phyloP scores from a whole-genome alignment of 192 early-diverging fungal species.

The Dissophora ornata region DNA sequence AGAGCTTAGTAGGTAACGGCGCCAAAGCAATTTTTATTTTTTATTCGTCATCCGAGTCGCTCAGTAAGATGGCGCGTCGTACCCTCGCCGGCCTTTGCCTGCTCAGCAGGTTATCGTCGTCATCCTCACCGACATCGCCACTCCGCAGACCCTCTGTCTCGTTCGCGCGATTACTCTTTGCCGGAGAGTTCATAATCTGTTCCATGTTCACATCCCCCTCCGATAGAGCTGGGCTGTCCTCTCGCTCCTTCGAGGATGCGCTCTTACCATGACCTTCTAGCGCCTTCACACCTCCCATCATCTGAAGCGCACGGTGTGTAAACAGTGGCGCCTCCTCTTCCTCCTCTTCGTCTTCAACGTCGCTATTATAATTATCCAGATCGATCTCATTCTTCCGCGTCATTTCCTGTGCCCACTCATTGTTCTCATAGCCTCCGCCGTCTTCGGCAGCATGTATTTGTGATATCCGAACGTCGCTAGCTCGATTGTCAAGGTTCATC shows the following conservation, averaged over 20 bases:
- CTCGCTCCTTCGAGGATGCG: not conserved
- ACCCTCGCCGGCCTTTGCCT: slow-evolving; percentile 11
- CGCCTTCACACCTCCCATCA: slow-evolving; percentile 28
- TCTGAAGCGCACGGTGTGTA: slow-evolving; percentile 38
- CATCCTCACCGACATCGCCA: slow-evolving; percentile 11
- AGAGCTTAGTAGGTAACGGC: no score
- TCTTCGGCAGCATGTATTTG: not conserved
- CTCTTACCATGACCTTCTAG: not conserved
- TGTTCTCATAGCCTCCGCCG: not conserved
- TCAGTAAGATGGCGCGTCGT: slow-evolving; percentile 21
- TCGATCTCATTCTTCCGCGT: slow-evolving; percentile 18
- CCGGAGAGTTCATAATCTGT: not conserved
- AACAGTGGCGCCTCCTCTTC: slow-evolving; percentile 46
- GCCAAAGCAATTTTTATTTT: not conserved
- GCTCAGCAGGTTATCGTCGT: slow-evolving; percentile 6
- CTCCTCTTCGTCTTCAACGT: slow-evolving; percentile 43
- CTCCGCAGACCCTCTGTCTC: not conserved
- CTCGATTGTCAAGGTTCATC: slow-evolving; percentile 20
- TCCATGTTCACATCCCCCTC: not conserved
- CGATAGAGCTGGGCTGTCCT: not conserved
- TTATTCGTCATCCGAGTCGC: slow-evolving; percentile 43
- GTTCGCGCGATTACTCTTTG: not conserved
- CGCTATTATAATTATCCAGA: slow-evolving; percentile 21
- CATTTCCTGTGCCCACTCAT: not conserved
- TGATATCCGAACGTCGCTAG: not conserved